Conservation (phyloP, 768 basidiomycete species). For the Mycena filopes region DNA sequence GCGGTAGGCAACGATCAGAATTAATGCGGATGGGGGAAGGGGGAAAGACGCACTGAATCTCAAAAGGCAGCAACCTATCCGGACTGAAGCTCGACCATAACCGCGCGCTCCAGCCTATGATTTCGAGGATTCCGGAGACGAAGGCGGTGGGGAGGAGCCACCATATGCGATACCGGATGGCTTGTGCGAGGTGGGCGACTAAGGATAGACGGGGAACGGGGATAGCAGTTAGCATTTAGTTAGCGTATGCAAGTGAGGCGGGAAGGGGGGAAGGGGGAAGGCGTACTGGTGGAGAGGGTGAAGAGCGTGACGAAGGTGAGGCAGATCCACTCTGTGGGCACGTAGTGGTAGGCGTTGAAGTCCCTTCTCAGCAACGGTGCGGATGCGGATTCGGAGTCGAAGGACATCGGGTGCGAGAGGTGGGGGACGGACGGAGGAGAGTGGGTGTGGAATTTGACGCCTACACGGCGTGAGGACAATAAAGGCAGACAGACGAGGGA, state of each 20-base stretch:
- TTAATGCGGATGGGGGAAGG: too few relatives aligned
- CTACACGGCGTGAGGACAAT: neutral
- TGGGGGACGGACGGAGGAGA: neutral
- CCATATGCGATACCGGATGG: conserved; percentile 25
- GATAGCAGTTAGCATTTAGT: too few relatives aligned
- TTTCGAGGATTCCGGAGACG: conserved; percentile 21
- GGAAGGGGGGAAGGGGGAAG: too few relatives aligned
- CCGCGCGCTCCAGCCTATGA: conserved; percentile 25
- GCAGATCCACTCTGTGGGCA: conserved; percentile 27
- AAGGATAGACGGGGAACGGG: too few relatives aligned
- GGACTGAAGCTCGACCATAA: conserved; percentile 28
- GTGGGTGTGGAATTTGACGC: neutral
- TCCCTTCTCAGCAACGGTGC: neutral
- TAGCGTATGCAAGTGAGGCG: neutral
- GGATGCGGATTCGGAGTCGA: neutral
- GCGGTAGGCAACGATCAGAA: neutral
- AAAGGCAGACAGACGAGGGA: too few relatives aligned
- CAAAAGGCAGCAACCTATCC: conserved; percentile 5
- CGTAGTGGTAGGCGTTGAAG: conserved; percentile 26
- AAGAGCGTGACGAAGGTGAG: conserved; percentile 23
- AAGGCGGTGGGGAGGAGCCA: conserved; percentile 30
- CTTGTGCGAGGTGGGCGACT: conserved; percentile 21
- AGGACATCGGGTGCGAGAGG: neutral
- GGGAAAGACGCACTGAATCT: conserved; percentile 25
- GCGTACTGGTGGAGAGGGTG: conserved; percentile 15